phyloP scores from a whole-genome alignment of 768 basidiomycete genomes.

The Melanogaster broomeanus region DNA sequence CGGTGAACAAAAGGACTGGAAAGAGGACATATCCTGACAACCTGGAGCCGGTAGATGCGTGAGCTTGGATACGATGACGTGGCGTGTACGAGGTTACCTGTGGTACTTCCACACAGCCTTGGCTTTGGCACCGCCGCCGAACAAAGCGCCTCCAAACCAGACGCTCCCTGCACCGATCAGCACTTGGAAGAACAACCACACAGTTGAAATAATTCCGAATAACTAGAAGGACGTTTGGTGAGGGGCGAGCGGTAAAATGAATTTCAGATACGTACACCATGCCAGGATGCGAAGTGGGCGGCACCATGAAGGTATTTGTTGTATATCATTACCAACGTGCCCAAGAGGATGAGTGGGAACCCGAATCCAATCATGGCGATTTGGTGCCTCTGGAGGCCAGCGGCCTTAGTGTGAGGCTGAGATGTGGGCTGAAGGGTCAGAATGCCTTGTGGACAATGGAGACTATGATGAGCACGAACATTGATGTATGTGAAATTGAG shows the following conservation, averaged over 20 bases:
- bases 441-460: constrained; percentile 48
- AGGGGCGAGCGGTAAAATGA: background rate
- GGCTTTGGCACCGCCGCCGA: constrained; percentile 72
- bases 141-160: constrained; percentile 68
- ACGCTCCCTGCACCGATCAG: constrained; percentile 72
- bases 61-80: constrained; percentile 1
- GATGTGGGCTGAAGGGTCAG: constrained; percentile 76
- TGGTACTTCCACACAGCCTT: constrained; percentile 86
- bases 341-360: constrained; percentile 57
- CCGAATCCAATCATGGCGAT: constrained; percentile 55
- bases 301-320: constrained; percentile 56
- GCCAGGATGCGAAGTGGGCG: constrained; percentile 72
- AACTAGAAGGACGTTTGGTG: constrained; percentile 37
- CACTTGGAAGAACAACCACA: constrained; percentile 64
- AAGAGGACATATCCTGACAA: constrained; percentile 76
- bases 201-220: constrained; percentile 62
- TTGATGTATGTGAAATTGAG: background rate
- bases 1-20: constrained; percentile 58
- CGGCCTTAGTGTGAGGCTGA: constrained; percentile 61
- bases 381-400: constrained; percentile 73
- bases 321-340: constrained; percentile 59
- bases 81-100: constrained; percentile 42
- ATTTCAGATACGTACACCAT: constrained; percentile 52
- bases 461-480: background rate
- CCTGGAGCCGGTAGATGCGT: constrained; percentile 33